Evolutionary conservation across 148 eudicot genomes (phyloP), one percentile per base, ranked within the genome.

Genomic region (Camellia lanceoleosa): DNA sequence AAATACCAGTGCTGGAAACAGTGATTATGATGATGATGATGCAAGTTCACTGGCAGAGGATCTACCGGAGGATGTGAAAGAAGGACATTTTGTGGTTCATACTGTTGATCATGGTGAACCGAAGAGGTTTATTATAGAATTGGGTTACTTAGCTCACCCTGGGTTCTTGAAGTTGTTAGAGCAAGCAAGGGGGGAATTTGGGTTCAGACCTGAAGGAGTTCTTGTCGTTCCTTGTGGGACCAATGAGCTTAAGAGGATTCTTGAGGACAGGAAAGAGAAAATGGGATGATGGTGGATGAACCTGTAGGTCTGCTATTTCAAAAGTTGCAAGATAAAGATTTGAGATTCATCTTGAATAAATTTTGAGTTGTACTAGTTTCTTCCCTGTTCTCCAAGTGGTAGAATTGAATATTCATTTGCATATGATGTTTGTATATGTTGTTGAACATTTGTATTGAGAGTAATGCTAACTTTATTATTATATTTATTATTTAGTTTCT

Each of bases 201-300:
- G 92, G 47, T 87, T 85, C 30, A 73, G 66, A 60, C 85, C 87
- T 10, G 81, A 81, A 46, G 91, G 94, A 51, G 86, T 83, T 51
- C 87, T 91, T 67, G 82, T 73, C 10, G 64, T 91, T n/a, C 91
- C 91, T 13, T 89, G 94, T 66, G 68, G 47, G 75, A 81, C 92
- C 30, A 81, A 85, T 52, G 88, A 89, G 71, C 78, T 89, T 13
- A 47, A 83, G 71, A 91, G n/a, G 82, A 85, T 91, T 73, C 75
- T 91, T 41, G 49, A 80, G 71, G 68, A 75, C 43, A 66, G 68
- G 79, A 80, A 30, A 49, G 71, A 77, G 64, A 82, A 7, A 8
- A 51, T 6, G 3, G 18, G 44, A 41, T 12, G 52, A 15, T 43
- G 1, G 16, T 44, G 19, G 54, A 44, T 68, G 71, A 68, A 68